Conservation (phyloP, 2,329 filamentous ascomycete species). For the Basipetospora chlamydospora region DNA sequence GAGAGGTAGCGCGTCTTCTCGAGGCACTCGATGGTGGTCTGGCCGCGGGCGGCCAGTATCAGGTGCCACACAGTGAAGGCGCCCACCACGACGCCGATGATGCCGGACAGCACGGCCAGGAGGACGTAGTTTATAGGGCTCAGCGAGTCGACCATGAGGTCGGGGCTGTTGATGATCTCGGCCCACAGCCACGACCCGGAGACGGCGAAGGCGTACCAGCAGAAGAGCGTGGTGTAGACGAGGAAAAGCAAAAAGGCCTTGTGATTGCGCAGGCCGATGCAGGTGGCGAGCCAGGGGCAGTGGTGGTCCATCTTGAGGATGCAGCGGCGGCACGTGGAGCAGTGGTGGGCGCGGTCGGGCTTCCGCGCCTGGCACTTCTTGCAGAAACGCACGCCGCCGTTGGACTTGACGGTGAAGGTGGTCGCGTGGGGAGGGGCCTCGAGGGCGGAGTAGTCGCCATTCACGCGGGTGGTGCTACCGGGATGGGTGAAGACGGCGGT, state of each 20-base stretch:
- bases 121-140: constrained; percentile 87
- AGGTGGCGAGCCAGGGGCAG: constrained; percentile 94
- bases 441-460: constrained; percentile 49
- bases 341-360: constrained; percentile 92
- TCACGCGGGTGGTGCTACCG: constrained; percentile 50
- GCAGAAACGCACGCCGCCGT: constrained; percentile 77
- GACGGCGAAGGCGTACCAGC: constrained; percentile 65
- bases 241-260: constrained; percentile 91
- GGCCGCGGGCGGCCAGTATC: constrained; percentile 58
- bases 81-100: constrained; percentile 77
- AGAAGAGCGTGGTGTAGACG: constrained; percentile 77
- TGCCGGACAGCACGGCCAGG: constrained; percentile 71
- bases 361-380: constrained; percentile 95
- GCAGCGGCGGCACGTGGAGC: constrained; percentile 84
- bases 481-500: constrained; percentile 87
- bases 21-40: constrained; percentile 91
- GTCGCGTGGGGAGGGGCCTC: constrained; percentile 45
- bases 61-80: constrained; percentile 92
- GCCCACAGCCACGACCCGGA: constrained; percentile 71
- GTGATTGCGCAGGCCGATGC: constrained; percentile 86
- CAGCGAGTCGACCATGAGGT: constrained; percentile 59
- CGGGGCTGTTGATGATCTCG: constrained; percentile 58
- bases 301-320: constrained; percentile 99
- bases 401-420: constrained; percentile 83
- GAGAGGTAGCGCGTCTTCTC: constrained; percentile 92